Evolutionary conservation across 2,329 filamentous ascomycete species (phyloP), one percentile per base, ranked within the genome.

Genomic region (Colletotrichum agaves): DNA sequence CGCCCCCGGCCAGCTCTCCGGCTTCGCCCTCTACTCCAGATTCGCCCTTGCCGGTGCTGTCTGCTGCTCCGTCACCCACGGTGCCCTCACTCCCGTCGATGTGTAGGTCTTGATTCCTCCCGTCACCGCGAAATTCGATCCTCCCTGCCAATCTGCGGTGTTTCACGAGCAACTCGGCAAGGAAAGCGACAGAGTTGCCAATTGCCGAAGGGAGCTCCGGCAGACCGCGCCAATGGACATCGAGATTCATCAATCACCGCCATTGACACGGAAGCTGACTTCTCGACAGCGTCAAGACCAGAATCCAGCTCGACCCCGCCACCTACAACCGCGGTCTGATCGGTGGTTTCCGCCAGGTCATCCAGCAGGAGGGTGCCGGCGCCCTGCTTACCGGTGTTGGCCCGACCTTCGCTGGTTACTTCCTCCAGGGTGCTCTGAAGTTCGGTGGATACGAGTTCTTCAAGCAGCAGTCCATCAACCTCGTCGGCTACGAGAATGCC

Each of bases 11-110:
- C 79, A 83, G 79, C 80, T 81, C 70, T 78, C 78, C 71, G 84
- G 84, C 73, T 4, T 94, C 74, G 85, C 81, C 69, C 93, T 99
- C 76, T 98, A 98, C 91, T 93, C 93, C 77, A 90, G 93, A 84
- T 98, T 98, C 86, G 95, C 96, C 84, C 92, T 99, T 77, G 94
- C 96, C 77, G 96, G 96, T 85, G 96, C 96, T 76, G 86, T 98
- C 87, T 98, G 96, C 91, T 99, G 96, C 85, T 96, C 94, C 76
- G 86, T 98, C 85, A 99, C 96, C 79, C 96, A 99, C 89, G 96
- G 95, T 83, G 92, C 88, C 78, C 90, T 98, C 77, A 99, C 96
- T 75, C 96, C 96, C 79, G 94, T 99, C 83, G 96, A 99, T 92
- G 96, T 99, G 95, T 98, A 96, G 83, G 95, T 93, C 46, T 63